Conservation (phyloP, 805 yeast genomes). For the Cyberlindnera xishuangbannaensis region DNA sequence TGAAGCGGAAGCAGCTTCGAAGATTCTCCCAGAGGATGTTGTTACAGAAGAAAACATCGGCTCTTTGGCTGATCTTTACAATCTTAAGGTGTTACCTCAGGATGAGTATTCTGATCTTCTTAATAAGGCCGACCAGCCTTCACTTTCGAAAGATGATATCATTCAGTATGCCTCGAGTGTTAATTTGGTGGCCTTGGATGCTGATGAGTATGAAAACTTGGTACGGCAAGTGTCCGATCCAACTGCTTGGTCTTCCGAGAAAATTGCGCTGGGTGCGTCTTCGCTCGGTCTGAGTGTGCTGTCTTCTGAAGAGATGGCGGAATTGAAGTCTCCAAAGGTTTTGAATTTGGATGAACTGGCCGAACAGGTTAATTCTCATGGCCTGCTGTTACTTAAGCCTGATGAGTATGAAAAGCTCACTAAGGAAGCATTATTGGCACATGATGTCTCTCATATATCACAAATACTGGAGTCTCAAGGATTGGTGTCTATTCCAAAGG, state of each 20-base stretch:
- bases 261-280: neutral
- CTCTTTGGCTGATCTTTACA: constrained; percentile 9
- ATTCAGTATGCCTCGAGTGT: too few species aligned
- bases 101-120: too few species aligned
- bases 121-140: too few species aligned
- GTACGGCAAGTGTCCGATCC: too few species aligned
- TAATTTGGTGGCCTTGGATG: too few species aligned
- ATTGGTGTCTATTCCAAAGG: constrained; percentile 16
- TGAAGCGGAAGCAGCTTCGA: constrained; percentile 3
- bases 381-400: neutral
- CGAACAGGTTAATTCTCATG: neutral
- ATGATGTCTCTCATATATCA: neutral
- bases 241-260: neutral
- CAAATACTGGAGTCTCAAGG: neutral
- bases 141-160: too few species aligned
- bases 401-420: neutral
- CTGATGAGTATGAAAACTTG: too few species aligned
- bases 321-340: too few species aligned
- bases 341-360: neutral
- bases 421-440: neutral
- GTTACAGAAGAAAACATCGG: constrained; percentile 12
- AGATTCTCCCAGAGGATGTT: constrained; percentile 6
- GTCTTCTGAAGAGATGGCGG: too few species aligned
- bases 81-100: constrained; percentile 22
- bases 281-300: neutral